These are phyloP conservation scores for Penicillium riverlandense DNA, from an alignment of 495 filamentous ascomycete species.

Conservation along the genomic window DNA sequence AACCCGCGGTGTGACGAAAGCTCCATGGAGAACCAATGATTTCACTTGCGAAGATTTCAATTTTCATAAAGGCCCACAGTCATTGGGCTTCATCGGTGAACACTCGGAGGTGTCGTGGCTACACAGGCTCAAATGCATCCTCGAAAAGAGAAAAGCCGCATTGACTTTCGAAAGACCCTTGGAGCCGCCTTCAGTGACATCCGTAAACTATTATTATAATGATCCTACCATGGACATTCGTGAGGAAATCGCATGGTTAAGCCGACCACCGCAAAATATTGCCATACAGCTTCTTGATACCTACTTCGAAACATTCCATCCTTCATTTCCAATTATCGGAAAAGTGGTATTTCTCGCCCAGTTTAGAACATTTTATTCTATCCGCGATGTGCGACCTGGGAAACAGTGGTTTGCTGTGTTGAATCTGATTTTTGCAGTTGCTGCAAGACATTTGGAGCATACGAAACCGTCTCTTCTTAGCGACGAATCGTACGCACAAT, in stretches of 20 bases:
- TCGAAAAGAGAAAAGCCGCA: conserved; percentile 9
- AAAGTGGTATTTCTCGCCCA: conserved; percentile 30
- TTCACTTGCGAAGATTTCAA: conserved; percentile 39
- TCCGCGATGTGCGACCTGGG: conserved; percentile 17
- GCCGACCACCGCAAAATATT: conserved; percentile 35
- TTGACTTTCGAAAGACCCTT: conserved; percentile 1
- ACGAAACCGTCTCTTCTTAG: conserved; percentile 26
- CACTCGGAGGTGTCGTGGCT: conserved; percentile 54
- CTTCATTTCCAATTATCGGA: conserved; percentile 50
- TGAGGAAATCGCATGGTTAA: conserved; percentile 36
- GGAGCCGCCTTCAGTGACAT: conserved; percentile 16
- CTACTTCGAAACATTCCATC: conserved; percentile 51
- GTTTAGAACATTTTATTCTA: conserved; percentile 23
- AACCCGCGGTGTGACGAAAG: conserved; percentile 46
- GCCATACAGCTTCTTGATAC: conserved; percentile 44
- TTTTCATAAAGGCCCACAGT: conserved; percentile 32
- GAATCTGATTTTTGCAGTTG: conserved; percentile 57
- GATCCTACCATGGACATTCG: conserved; percentile 30
- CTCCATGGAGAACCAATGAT: conserved; percentile 43
- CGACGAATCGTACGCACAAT: conserved; percentile 41
- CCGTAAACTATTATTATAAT: conserved; percentile 44
- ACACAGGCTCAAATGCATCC: conserved; percentile 28
- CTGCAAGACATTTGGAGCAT: conserved; percentile 36
- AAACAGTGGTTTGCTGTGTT: conserved; percentile 49
- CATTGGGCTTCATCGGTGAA: conserved; percentile 52